Base-by-base conservation (phyloP, 192 early-diverging fungal species). In the Rhizophagus clarus region DNA sequence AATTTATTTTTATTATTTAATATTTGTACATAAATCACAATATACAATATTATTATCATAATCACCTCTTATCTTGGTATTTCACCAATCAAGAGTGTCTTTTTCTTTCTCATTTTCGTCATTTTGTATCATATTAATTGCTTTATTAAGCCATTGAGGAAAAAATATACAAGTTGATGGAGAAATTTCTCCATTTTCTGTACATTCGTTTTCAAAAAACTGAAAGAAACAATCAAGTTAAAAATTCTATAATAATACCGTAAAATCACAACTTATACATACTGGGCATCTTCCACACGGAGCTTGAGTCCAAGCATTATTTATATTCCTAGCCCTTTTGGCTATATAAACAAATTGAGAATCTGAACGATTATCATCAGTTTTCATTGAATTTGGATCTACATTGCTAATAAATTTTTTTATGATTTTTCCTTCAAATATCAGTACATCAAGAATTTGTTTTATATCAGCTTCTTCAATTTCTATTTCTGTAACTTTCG, bases 261-360 rank as follows among this genome's bases (percentile, higher is more conserved):
- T 51, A 24, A 51, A 10, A n/a, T 26, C 11, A 28, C 24, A 28
- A 37, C 28, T 45, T 45, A 61, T 31, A 62, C 74, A 12, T 40
- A 97, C 95, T 17, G 96, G 94, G 77, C 97, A 99, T 34, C 86
- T 88, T 7, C 97, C 97, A 80, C 97, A 99, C 4, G 97, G 96
- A 11, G 92, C 88, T 62, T 96, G 94, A 32, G 93, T 91, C 80
- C 90, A 85, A 14, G 91, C 90, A 26, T 90, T 90, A 32, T 86
- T 84, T 20, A 79, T 84, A 51, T 68, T 76, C 84, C 86, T 17
- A 20, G 28, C 22, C 24, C 75, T 72, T 14, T 82, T 81, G 2
- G 87, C 82, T 74, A 85, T 87, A 45, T 90, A 84, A 10, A 93
- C 79, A n/a, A 93, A 93, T 67, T 89, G 88, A 10, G 81, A 85